These are phyloP conservation scores for Arthrinium puccinioides DNA, from an alignment of 2,329 filamentous ascomycete species.

Conservation along the genomic window DNA sequence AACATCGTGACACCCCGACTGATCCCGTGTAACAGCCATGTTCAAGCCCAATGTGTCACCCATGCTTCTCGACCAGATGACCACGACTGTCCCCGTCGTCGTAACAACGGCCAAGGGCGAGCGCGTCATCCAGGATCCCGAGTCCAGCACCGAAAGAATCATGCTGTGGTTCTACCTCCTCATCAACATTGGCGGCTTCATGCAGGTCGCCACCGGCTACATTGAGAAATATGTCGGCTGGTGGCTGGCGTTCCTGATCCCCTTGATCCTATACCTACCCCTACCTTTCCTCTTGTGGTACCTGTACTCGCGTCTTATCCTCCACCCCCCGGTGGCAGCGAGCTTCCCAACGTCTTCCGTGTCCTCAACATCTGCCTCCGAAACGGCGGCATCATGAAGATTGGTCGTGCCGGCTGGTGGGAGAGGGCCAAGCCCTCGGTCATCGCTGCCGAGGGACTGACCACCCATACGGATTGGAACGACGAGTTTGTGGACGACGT, in stretches of 20 bases:
- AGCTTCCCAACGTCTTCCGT: constrained; percentile 34
- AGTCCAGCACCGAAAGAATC: constrained; percentile 56
- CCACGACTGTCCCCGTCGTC: constrained; percentile 45
- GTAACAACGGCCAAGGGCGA: constrained; percentile 47
- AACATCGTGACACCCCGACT: too few species aligned
- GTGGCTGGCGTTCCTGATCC: constrained; percentile 39
- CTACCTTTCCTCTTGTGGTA: constrained; percentile 33
- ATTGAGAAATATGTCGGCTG: constrained; percentile 44
- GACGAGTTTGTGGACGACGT: constrained; percentile 63
- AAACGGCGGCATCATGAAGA: constrained; percentile 28
- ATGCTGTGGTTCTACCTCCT: constrained; percentile 58
- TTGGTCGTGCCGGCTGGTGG: constrained; percentile 46
- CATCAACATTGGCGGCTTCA: constrained; percentile 47
- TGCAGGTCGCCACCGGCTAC: constrained; percentile 44
- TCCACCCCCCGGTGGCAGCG: constrained; percentile 36
- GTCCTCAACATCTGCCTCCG: constrained; percentile 31
- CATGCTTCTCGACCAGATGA: constrained; percentile 59
- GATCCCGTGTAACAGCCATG: constrained; percentile 22
- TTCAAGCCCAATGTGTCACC: constrained; percentile 71
- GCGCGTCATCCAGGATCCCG: constrained; percentile 61
- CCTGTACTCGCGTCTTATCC: constrained; percentile 32
- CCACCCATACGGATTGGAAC: constrained; percentile 42
- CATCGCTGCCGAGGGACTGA: constrained; percentile 34
- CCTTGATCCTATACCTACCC: constrained; percentile 35
- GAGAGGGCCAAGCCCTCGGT: constrained; percentile 50